Conservation (phyloP, 306 rosid species). For the Geum urbanum region DNA sequence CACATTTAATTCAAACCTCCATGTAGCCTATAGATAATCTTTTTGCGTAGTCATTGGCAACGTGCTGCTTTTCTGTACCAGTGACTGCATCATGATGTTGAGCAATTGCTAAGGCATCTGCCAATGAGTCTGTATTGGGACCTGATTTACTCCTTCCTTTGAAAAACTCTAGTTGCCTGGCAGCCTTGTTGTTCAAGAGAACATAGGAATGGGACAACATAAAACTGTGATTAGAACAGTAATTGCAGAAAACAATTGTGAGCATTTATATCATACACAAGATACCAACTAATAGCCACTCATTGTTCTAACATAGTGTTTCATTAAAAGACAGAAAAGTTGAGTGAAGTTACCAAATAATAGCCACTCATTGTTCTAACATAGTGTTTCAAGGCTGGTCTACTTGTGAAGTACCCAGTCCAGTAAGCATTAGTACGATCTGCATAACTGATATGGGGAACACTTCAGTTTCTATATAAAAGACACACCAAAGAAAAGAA, state of each 20-base stretch:
- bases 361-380: constrained; percentile 80
- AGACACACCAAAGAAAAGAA: constrained; percentile 5
- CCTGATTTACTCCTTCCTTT: constrained; percentile 62
- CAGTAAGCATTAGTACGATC: constrained; percentile 84
- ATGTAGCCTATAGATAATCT: constrained; percentile 54
- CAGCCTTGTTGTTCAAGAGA: constrained; percentile 56
- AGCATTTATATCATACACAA: constrained; percentile 2
- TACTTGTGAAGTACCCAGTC: constrained; percentile 97
- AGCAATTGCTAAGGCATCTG: constrained; percentile 85
- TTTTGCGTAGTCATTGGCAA: constrained; percentile 94
- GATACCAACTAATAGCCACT: constrained; percentile 90
- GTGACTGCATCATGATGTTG: constrained; percentile 94
- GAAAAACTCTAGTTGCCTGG: constrained; percentile 83
- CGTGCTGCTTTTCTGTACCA: constrained; percentile 91
- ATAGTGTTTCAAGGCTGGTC: constrained; percentile 79
- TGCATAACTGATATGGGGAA: constrained; percentile 61
- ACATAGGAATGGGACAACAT: not conserved
- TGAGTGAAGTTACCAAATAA: constrained; percentile 62
- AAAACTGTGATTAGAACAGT: not conserved
- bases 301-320: constrained; percentile 68
- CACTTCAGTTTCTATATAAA: constrained; percentile 23
- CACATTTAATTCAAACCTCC: constrained; percentile 29
- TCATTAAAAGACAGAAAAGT: constrained; percentile 23
- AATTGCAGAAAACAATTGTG: not conserved
- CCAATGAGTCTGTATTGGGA: constrained; percentile 76